phyloP scores from a whole-genome alignment of 2,329 filamentous ascomycete species.

The Apiospora sp. region DNA sequence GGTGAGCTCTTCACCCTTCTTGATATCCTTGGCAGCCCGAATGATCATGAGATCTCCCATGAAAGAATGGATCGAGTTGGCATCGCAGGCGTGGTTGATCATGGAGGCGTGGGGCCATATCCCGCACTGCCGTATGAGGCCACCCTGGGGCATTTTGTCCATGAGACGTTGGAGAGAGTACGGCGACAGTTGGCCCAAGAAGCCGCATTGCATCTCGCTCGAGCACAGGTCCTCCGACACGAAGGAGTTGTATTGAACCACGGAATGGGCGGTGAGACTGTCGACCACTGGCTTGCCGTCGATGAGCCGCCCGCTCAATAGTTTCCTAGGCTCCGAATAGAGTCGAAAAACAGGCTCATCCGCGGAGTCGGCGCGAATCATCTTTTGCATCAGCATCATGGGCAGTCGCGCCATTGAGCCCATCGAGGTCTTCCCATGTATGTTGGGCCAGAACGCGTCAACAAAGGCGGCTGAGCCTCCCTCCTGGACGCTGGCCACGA shows the following conservation, averaged over 20 bases:
- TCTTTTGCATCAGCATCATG: not conserved
- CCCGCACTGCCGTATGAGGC: no score
- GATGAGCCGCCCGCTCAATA: not conserved
- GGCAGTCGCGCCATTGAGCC: not conserved
- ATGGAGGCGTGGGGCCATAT: no score
- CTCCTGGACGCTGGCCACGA: not conserved
- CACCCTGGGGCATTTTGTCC: no score
- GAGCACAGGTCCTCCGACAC: not conserved
- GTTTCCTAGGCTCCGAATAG: not conserved
- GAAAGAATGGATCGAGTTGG: no score
- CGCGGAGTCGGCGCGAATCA: not conserved
- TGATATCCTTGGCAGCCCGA: not conserved
- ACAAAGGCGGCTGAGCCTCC: not conserved
- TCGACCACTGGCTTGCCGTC: not conserved
- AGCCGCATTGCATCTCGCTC: not conserved
- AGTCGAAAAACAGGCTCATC: not conserved
- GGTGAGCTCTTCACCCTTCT: slow-evolving; percentile 47
- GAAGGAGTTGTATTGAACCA: not conserved
- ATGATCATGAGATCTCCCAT: not conserved
- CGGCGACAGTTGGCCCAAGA: not conserved
- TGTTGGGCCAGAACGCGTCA: not conserved
- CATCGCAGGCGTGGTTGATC: no score
- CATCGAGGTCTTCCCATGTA: not conserved
- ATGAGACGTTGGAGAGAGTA: no score
- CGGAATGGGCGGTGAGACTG: not conserved